These are phyloP conservation scores for Coemansia sp. DNA, from an alignment of 192 early-diverging fungal species.

Conservation along the genomic window DNA sequence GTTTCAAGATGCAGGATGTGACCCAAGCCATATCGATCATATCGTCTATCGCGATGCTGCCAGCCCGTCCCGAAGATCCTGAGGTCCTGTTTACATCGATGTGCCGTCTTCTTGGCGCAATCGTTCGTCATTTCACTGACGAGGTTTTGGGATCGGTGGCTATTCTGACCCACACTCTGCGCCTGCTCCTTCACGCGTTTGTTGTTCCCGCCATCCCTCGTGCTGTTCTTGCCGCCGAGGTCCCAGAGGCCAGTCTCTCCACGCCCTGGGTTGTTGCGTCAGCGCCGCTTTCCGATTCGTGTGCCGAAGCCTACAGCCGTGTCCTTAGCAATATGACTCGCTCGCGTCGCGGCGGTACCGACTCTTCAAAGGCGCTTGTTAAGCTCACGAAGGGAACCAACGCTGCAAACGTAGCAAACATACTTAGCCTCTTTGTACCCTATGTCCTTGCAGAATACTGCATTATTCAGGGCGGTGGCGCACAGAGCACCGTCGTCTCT, in stretches of 20 bases:
- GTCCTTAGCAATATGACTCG: conserved; percentile 31
- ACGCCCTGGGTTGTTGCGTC: conserved; percentile 48
- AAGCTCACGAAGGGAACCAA: conserved; percentile 43
- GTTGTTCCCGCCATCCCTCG: conserved; percentile 18
- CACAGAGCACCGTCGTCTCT: background rate
- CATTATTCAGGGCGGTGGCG: conserved; percentile 46
- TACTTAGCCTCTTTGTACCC: conserved; percentile 30
- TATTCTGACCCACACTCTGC: conserved; percentile 17
- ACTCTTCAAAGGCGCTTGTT: conserved; percentile 10
- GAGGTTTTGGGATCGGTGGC: conserved; percentile 32
- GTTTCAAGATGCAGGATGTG: conserved; percentile 38
- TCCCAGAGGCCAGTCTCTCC: background rate
- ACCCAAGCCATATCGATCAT: conserved; percentile 28
- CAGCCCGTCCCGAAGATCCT: background rate
- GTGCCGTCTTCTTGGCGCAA: conserved; percentile 24
- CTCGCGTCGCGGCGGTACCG: conserved; percentile 8
- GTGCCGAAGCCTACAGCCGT: conserved; percentile 46
- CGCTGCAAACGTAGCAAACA: conserved; percentile 28
- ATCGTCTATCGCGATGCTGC: conserved; percentile 13
- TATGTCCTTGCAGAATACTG: conserved; percentile 52
- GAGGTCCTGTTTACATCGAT: conserved; percentile 19
- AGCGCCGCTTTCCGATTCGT: conserved; percentile 27
- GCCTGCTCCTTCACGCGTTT: conserved; percentile 46
- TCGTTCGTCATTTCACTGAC: conserved; percentile 32
- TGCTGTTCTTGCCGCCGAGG: background rate